Evolutionary conservation across 495 filamentous ascomycete genomes (phyloP).

Genomic region (Aspergillus leporis): DNA sequence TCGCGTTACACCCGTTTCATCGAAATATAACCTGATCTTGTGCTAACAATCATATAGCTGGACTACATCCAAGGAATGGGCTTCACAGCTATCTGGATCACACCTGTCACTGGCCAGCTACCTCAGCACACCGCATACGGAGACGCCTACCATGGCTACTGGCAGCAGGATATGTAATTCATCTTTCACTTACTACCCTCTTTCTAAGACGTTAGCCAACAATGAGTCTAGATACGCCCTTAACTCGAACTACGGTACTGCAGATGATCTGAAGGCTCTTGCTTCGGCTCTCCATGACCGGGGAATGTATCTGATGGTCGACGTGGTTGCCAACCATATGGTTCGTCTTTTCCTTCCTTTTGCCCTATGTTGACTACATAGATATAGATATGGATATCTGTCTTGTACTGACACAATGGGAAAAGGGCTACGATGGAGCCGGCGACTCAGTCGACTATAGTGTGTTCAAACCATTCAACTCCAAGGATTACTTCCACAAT

Average conservation of each 20-base stretch:
- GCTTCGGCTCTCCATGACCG: slow-evolving; percentile 59
- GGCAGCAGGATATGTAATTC: slow-evolving; percentile 63
- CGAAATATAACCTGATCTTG: too few species aligned
- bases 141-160: slow-evolving; percentile 72
- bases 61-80: slow-evolving; percentile 71
- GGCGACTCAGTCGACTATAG: slow-evolving; percentile 58
- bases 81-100: slow-evolving; percentile 83
- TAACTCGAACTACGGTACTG: slow-evolving; percentile 60
- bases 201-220: background rate
- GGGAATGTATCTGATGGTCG: slow-evolving; percentile 75
- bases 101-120: slow-evolving; percentile 67
- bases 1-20: too few species aligned
- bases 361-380: too few species aligned
- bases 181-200: too few species aligned
- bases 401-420: background rate
- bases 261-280: slow-evolving; percentile 63
- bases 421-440: slow-evolving; percentile 56
- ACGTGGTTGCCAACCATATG: slow-evolving; percentile 80
- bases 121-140: slow-evolving; percentile 51
- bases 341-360: slow-evolving; percentile 23
- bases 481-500: slow-evolving; percentile 62
- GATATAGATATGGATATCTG: too few species aligned
- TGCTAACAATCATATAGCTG: slow-evolving; percentile 34
- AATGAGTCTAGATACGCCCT: slow-evolving; percentile 9
- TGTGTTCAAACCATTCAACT: slow-evolving; percentile 65